A percentile compares a stretch with the other conserved stretches of the same genome.
Conservation (phyloP, 352 stramenopile genomes). For the Phytophthora cryptogea region DNA sequence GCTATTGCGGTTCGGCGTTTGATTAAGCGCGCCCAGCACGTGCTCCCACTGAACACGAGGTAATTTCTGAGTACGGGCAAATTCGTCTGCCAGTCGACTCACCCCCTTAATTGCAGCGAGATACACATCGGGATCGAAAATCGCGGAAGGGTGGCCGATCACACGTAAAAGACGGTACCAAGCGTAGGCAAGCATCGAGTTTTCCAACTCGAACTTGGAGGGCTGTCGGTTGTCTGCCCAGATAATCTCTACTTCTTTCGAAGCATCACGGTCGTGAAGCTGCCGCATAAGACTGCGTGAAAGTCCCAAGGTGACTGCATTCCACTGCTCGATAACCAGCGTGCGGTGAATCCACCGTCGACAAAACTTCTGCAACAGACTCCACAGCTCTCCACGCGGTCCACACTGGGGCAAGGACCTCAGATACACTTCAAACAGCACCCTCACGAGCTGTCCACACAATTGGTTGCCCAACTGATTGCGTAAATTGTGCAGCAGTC, state of each 20-base stretch:
- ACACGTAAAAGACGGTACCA: constrained; percentile 86
- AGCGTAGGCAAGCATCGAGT: constrained; percentile 74
- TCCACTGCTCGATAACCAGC: constrained; percentile 90
- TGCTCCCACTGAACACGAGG: constrained; percentile 77
- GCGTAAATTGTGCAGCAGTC: constrained; percentile 74
- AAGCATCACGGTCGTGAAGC: constrained; percentile 53
- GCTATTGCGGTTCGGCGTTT: constrained; percentile 45
- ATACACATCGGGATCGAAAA: constrained; percentile 86
- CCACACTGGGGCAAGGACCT: constrained; percentile 73
- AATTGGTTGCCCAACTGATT: constrained; percentile 76
- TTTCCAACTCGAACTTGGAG: constrained; percentile 79
- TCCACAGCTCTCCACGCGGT: constrained; percentile 75
- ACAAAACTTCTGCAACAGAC: constrained; percentile 86
- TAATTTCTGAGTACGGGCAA: constrained; percentile 70
- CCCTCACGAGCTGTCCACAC: constrained; percentile 72
- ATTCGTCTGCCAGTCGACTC: constrained; percentile 75
- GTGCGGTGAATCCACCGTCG: constrained; percentile 85
- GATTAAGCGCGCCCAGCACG: constrained; percentile 68
- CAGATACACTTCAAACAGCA: constrained; percentile 82
- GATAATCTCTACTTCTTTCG: constrained; percentile 70
- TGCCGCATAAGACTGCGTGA: constrained; percentile 78
- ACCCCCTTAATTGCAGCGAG: constrained; percentile 84
- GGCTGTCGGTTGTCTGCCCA: constrained; percentile 71
- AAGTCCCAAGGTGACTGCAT: constrained; percentile 71
- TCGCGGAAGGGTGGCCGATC: constrained; percentile 80